Conservation (phyloP, 2,329 filamentous ascomycete genomes). For the Lachnellula hyalina region DNA sequence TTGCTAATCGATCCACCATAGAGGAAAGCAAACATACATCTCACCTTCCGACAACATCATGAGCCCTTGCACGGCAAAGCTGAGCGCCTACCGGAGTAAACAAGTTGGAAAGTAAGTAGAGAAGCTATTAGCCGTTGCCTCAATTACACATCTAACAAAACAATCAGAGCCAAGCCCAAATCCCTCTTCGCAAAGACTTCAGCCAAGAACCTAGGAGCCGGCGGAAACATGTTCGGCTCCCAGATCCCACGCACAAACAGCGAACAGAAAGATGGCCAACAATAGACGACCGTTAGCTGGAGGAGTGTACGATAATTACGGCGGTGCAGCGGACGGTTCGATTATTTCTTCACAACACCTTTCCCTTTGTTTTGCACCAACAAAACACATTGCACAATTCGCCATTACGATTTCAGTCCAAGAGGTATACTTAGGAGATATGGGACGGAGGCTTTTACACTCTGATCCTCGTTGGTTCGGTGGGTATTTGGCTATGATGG, state of each 20-base stretch:
- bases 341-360: not conserved
- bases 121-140: not conserved
- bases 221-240: constrained; percentile 24
- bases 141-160: not conserved
- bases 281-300: not conserved
- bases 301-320: constrained; percentile 4
- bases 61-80: constrained; percentile 79
- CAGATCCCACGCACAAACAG: constrained; percentile 12
- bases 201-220: constrained; percentile 50
- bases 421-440: not conserved
- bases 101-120: constrained; percentile 66
- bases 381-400: constrained; percentile 4
- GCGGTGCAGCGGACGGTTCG: not conserved
- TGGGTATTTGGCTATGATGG: not conserved
- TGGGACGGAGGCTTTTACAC: not conserved
- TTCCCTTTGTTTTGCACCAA: not conserved
- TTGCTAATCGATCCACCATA: constrained; percentile 20
- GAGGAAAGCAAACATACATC: constrained; percentile 49
- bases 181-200: constrained; percentile 63
- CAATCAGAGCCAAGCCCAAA: constrained; percentile 55
- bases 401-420: not conserved
- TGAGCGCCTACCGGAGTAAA: constrained; percentile 74
- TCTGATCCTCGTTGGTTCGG: not conserved
- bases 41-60: constrained; percentile 86
- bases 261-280: constrained; percentile 14